Evolutionary conservation across 2,329 filamentous ascomycete genomes (phyloP), one percentile per base, ranked within the genome.

Genomic region (Geoglossum cookeanum): DNA sequence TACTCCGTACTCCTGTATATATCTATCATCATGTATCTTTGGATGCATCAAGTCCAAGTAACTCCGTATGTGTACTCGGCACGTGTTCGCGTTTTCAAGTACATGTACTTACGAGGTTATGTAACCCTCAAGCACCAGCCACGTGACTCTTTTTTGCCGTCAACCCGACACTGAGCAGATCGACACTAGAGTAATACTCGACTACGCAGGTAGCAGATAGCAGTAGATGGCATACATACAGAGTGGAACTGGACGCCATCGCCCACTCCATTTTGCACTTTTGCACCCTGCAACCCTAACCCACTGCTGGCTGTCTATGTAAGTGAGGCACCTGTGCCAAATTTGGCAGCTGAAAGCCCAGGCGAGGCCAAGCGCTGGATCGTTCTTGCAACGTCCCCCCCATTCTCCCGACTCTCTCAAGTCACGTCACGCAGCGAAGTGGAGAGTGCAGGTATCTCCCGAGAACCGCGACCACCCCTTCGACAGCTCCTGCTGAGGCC

Each of bases 391-490:
- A 53, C 49, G 49, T 53, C 49, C 49, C n/a, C 22, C n/a, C 22
- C 4, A 13, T 33, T 35, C 30, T 33, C 22, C 33, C 42, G 42
- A 45, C 17, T 22, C 42, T 9, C 22, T 13, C 17, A 17, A 37
- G 35, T 49, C 47, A 13, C 47, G 49, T 53, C 49, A 53, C 49
- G 49, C 48, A 52, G 27, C 13, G 2, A 22, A 22, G 22, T 22
- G 22, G 22, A 22, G 39, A 11, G 13, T 11, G 27, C 30, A 53
- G 49, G 49, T 35, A 53, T 53, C 49, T 53, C 37, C 49, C 49
- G 49, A 53, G 49, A 53, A 37, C 37, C 49, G 49, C 49, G 49
- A 53, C 30, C 48, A 52, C 49, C 49, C 49, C 49, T 32, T 53
- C 49, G 49, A 53, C 13, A 15, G 39, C 37, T 37, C 49, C 37